These are phyloP conservation scores for Rostrohypoxylon terebratum DNA, from an alignment of 495 filamentous ascomycete genomes.

Conservation along the genomic window DNA sequence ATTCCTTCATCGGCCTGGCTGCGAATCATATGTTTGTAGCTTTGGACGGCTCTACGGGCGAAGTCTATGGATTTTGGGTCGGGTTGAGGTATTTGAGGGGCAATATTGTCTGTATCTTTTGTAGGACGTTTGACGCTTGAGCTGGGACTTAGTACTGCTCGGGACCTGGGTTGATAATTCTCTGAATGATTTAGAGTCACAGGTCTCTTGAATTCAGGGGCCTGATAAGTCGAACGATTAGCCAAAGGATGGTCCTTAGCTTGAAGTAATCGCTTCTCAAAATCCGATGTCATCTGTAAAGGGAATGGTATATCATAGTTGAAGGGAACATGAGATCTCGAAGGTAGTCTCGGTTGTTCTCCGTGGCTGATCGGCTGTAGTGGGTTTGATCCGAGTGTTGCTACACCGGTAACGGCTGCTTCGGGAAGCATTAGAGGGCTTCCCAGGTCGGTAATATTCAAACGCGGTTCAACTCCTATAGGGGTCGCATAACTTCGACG, in stretches of 20 bases:
- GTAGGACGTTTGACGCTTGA: constrained; percentile 1
- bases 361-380: not conserved
- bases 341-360: not conserved
- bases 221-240: not conserved
- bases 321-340: not conserved
- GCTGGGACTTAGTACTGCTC: constrained; percentile 9
- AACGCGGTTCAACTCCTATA: not conserved
- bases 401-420: not conserved
- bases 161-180: not conserved
- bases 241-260: not conserved
- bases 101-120: constrained; percentile 1
- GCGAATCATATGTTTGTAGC: constrained; percentile 3
- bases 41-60: constrained; percentile 22
- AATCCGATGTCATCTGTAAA: not conserved
- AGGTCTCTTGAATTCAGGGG: not conserved
- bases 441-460: constrained; percentile 13
- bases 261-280: not conserved
- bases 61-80: constrained; percentile 32
- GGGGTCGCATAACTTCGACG: not conserved
- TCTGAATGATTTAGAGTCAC: not conserved
- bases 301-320: not conserved
- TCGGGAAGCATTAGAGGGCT: constrained; percentile 8
- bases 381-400: not conserved
- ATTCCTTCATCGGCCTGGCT: not conserved
- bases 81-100: constrained; percentile 9